phyloP scores from a whole-genome alignment of 805 yeast species.

The Pichia membranifaciens region DNA sequence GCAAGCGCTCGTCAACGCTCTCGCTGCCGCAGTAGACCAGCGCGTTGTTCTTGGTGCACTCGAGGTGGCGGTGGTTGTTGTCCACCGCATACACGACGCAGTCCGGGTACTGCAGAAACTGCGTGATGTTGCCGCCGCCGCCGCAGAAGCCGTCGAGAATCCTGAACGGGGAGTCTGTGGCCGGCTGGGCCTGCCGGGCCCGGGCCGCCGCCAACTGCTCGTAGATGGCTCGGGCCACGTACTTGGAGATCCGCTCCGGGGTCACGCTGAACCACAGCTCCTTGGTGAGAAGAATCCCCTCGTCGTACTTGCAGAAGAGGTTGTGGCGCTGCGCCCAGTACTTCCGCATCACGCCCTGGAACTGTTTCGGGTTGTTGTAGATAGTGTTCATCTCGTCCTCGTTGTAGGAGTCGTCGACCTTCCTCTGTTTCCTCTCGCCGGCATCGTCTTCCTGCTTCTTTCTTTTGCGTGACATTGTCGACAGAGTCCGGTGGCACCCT shows the following conservation, averaged over 20 bases:
- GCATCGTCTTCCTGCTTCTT: background rate
- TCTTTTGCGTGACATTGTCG: background rate
- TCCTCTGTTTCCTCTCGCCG: background rate
- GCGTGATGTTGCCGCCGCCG: conserved; percentile 83
- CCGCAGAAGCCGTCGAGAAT: conserved; percentile 76
- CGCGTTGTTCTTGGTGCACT: conserved; percentile 11
- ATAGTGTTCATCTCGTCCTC: conserved; percentile 10
- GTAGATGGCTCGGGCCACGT: conserved; percentile 47
- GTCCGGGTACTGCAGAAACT: conserved; percentile 35
- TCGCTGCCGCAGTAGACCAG: conserved; percentile 7
- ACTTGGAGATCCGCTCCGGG: conserved; percentile 66
- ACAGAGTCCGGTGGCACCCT: too few species aligned
- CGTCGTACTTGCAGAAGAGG: conserved; percentile 58
- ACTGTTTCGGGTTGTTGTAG: conserved; percentile 11
- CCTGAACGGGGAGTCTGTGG: too few species aligned
- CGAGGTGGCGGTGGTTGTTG: conserved; percentile 12
- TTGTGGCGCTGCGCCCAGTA: conserved; percentile 59
- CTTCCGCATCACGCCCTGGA: conserved; percentile 32
- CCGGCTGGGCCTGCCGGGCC: too few species aligned
- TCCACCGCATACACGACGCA: conserved; percentile 11
- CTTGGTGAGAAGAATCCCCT: conserved; percentile 60
- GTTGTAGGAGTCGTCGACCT: conserved; percentile 3
- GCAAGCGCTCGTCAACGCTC: conserved; percentile 1
- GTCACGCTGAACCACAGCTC: conserved; percentile 89
- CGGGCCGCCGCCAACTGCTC: conserved; percentile 69